Evolutionary conservation across 768 basidiomycete species (phyloP), one percentile per base, ranked within the genome.

Genomic region (Phaeolepiota aurea): DNA sequence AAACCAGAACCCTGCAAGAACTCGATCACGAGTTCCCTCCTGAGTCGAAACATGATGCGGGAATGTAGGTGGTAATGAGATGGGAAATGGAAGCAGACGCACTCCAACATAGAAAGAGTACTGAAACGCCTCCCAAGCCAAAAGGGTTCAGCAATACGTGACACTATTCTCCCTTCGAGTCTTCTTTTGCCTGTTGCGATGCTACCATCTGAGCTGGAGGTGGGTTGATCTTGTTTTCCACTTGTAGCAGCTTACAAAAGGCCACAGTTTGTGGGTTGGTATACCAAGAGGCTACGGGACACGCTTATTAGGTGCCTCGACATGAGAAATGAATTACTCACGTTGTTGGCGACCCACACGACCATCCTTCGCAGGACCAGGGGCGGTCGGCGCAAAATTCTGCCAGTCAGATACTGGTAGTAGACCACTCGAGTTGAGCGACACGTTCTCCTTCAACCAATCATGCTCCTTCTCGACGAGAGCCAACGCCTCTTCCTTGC

Each of bases 191-290:
- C n/a, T n/a, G n/a, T 28, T 28, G 25, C 7, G 25, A n/a, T n/a
- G 25, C 25, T 7, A n/a, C 7, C n/a, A n/a, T 7, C n/a, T 28
- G 25, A 28, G 25, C 41, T 16, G 13, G 18, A 32, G 12, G 30
- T 34, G 55, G 57, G 44, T 67, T 65, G 25, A 72, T 65, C 48
- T 76, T 83, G 61, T 94, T 89, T 44, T 77, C 71, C 28, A 98
- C 74, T 13, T 73, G 74, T 28, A 99, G 56, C 76, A 97, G 76
- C 14, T 62, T 56, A 54, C 87, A 88, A 50, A 97, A 86, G 2
- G 90, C 82, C 39, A 76, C 77, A 0, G 92, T 98, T 54, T 98
- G 92, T 19, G 89, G 85, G 52, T 93, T 94, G 18, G 80, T 75
- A 57, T 88, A 93, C 66, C 72, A 76, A 1, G 75, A 73, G 18